Evolutionary conservation across 441 rosid species (phyloP), one percentile per base, ranked within the genome.

Genomic region (Erodium moschatum): DNA sequence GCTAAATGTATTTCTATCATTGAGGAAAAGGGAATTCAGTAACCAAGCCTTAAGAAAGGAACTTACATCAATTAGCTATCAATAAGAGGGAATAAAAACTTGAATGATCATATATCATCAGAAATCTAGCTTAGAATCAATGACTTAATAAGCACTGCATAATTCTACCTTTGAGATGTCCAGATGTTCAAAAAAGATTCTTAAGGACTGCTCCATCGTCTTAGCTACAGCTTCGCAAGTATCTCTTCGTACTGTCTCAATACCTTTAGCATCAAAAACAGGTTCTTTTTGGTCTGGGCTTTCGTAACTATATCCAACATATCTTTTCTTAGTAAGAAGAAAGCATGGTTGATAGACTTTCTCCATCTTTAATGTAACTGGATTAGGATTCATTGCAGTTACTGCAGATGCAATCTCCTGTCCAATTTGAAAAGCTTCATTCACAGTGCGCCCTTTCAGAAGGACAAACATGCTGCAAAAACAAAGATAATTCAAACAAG

Each of bases 221-320:
- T 91, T 94, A 70, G 97, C 73, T 60, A 94, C 98, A 67, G 90
- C 98, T 62, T 67, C 80, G 72, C 98, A 94, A 19, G 96, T 86
- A 82, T 94, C 97, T 78, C 98, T 82, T 24, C 98, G 90, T 74
- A 94, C 97, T 72, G 98, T 89, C 83, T 94, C 98, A 35, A 91
- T 91, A 64, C 98, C 98, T 80, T 91, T 94, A 71, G 98, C 98
- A 82, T 94, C 98, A 82, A 88, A 91, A 15, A 74, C 60, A 70
- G 97, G 98, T 75, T 86, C 80, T 10, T 48, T 71, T 84, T 91
- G 96, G 77, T 88, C 85, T 7, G 86, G 81, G 75, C 77, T 87
- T 82, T 89, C 98, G 64, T 87, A 94, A 77, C 97, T 94, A 81
- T 91, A 91, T 65, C 98, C 98, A 48, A 91, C 98, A 76, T 89